Percentiles rank a stretch among this genome's conserved stretches.
phyloP scores from a whole-genome alignment of 805 yeast genomes.

The Candida orba region DNA sequence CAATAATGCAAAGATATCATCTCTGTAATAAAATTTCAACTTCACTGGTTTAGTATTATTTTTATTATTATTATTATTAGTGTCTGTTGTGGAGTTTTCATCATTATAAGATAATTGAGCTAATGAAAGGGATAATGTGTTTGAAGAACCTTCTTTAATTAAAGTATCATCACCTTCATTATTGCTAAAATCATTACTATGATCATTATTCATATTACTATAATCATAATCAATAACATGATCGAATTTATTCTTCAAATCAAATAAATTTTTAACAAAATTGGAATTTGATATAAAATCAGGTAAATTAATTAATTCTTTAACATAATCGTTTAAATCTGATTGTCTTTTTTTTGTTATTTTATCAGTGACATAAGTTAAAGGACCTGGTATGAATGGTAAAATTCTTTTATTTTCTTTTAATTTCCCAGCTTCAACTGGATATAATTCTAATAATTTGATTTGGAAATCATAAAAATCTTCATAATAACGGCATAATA shows the following conservation, averaged over 20 bases:
- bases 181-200: no score
- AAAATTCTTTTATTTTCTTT: conserved; percentile 69
- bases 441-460: conserved; percentile 71
- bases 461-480: conserved; percentile 95
- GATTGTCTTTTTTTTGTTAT: conserved; percentile 48
- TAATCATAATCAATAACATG: conserved; percentile 5
- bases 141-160: conserved; percentile 16
- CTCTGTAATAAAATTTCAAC: conserved; percentile 70
- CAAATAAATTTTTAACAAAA: conserved; percentile 66
- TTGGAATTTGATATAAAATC: conserved; percentile 62
- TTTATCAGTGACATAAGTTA: conserved; percentile 81
- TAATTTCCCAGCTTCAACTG: conserved; percentile 82
- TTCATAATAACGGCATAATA: conserved; percentile 83
- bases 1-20: conserved; percentile 71
- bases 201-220: no score
- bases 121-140: conserved; percentile 9
- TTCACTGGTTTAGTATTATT: conserved; percentile 31
- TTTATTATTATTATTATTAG: conserved; percentile 1
- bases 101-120: no score
- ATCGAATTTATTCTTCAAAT: conserved; percentile 35
- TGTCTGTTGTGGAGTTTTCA: not conserved
- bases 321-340: conserved; percentile 50
- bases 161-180: no score
- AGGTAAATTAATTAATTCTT: conserved; percentile 63
- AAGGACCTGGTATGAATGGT: conserved; percentile 95